Conservation (phyloP, 148 eudicot species). For the Pharnaceum exiguum region DNA sequence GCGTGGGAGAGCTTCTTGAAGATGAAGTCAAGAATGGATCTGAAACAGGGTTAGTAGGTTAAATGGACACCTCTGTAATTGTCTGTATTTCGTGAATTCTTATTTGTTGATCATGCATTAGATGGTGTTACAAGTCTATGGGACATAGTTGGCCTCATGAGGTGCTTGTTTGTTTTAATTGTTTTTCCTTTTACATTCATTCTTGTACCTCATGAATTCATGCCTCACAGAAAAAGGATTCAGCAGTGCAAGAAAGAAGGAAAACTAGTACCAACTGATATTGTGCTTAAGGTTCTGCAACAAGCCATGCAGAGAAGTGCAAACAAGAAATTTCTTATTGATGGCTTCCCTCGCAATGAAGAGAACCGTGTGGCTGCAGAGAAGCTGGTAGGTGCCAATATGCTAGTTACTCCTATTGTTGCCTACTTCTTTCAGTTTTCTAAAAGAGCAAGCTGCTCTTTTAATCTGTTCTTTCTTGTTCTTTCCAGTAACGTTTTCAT, state of each 20-base stretch:
- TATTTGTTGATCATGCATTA: too few species aligned
- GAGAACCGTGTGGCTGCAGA: conserved; percentile 23
- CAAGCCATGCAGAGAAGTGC: conserved; percentile 24
- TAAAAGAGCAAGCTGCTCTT: not conserved
- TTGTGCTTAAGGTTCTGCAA: conserved; percentile 15
- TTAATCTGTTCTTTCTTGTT: not conserved
- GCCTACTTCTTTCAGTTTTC: not conserved
- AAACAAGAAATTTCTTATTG: conserved; percentile 19
- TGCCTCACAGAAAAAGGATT: conserved; percentile 22
- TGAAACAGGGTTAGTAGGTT: conserved; percentile 18
- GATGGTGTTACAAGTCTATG: too few species aligned
- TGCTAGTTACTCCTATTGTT: not conserved
- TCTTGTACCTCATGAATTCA: not conserved
- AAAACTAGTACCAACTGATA: conserved; percentile 26
- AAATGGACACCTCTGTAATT: too few species aligned
- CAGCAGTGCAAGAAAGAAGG: conserved; percentile 24
- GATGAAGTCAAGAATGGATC: conserved; percentile 18
- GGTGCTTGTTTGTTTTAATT: not conserved
- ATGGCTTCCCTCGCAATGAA: conserved; percentile 31
- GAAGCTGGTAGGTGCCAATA: conserved; percentile 6
- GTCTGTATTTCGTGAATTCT: too few species aligned
- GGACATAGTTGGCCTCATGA: not conserved
- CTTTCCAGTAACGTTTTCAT: not conserved
- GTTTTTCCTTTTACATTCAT: not conserved
- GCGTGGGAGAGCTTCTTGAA: conserved; percentile 27